phyloP scores from a whole-genome alignment of 768 basidiomycete genomes.

The Pleurotus giganteus region DNA sequence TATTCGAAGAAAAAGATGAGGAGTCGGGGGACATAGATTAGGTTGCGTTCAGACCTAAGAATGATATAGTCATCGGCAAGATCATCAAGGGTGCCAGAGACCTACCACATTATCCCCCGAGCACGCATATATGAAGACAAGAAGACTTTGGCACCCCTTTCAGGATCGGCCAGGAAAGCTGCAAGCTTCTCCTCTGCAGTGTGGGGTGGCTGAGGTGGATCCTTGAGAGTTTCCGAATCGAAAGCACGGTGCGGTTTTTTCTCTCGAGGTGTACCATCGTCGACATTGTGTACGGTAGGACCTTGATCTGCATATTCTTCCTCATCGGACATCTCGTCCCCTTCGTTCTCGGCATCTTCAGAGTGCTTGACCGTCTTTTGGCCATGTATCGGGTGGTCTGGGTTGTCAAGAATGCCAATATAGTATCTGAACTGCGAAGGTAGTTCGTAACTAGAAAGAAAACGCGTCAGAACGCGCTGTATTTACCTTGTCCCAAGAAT shows the following conservation, averaged over 20 bases:
- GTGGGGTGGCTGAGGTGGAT: conserved; percentile 12
- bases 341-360: conserved; percentile 23
- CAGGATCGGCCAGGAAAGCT: conserved; percentile 63
- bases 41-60: conserved; percentile 44
- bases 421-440: conserved; percentile 58
- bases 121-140: conserved; percentile 68
- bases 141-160: conserved; percentile 56
- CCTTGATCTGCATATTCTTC: conserved; percentile 29
- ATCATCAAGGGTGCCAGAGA: conserved; percentile 6
- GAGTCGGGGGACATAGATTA: conserved; percentile 51
- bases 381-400: conserved; percentile 35
- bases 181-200: conserved; percentile 38
- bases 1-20: conserved; percentile 60
- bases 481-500: conserved; percentile 50
- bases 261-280: conserved; percentile 10
- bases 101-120: conserved; percentile 71
- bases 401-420: conserved; percentile 50
- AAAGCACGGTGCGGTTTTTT: conserved; percentile 1
- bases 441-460: neutral
- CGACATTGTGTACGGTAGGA: conserved; percentile 24
- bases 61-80: neutral
- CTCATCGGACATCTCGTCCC: conserved; percentile 32
- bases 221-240: conserved; percentile 16
- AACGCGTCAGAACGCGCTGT: neutral
- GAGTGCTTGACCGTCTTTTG: conserved; percentile 29